Evolutionary conservation across 139 green algal species (phyloP), one percentile per base, ranked within the genome.

Genomic region (Micractinium sp.): DNA sequence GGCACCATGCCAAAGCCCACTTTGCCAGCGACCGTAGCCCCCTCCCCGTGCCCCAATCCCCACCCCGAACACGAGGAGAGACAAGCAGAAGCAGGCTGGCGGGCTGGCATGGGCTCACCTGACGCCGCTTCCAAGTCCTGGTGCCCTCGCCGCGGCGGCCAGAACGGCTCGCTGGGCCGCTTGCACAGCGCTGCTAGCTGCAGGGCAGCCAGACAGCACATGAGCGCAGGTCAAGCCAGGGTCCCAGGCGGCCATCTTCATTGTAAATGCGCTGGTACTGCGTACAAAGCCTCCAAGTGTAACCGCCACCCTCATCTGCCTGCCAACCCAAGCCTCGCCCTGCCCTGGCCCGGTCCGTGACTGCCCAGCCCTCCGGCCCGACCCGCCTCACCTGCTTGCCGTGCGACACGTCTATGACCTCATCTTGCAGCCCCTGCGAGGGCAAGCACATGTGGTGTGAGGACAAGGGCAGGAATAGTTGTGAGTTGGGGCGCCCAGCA

Each of bases 321-420:
- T 56, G 47, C 47, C 47, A 5, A 16, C 7, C 47, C 47, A 5
- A 56, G 47, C 47, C 47, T 56, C n/a, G n/a, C n/a, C n/a, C n/a
- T n/a, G n/a, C n/a, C n/a, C n/a, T n/a, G n/a, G 60, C 60, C 60
- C 15, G 16, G 60, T n/a, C 22, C 63, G 27, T 73, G 63, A 20
- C 13, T 14, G 16, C 63, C 3, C 29, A 23, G 63, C 63, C 63
- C 63, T 20, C 9, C 16, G 63, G 63, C 63, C 63, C 63, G 22
- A 18, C 2, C 13, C 7, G 14, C 12, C 83, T 14, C 83, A 87
- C 83, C 83, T 87, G 61, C 66, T 47, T 36, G 38, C 95, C 97
- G 74, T 98, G 96, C 35, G 88, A 91, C 41, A 98, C 90, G 74
- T 97, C 88, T 36, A 99, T 97, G n/a, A 99, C 97, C 80, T 95